Evolutionary conservation across 345 rosid genomes (phyloP).

Genomic region (Boechera divaricarpa): DNA sequence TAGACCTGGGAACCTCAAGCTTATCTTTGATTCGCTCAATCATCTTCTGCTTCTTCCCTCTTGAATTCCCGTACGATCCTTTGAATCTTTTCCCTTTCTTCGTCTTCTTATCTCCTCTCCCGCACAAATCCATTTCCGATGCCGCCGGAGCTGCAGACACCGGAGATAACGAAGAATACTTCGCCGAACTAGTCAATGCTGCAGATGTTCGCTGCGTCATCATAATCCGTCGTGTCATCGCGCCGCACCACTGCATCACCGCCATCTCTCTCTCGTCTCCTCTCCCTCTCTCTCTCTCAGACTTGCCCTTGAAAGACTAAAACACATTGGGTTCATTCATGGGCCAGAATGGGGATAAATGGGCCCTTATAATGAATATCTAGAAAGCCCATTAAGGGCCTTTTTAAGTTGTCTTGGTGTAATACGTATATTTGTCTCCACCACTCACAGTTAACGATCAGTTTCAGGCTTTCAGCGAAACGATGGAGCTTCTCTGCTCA

Average conservation of each 20-base stretch:
- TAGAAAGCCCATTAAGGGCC: not conserved
- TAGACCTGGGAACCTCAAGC: conserved; percentile 94
- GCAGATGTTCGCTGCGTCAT: conserved; percentile 46
- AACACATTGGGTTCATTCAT: not conserved
- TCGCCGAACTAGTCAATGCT: not conserved
- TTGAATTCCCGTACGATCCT: conserved; percentile 83
- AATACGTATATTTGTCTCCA: not conserved
- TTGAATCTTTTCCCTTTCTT: conserved; percentile 92
- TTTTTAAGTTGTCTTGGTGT: not conserved
- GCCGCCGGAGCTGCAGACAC: conserved; percentile 30
- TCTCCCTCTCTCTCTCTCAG: conserved; percentile 13
- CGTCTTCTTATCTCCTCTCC: conserved; percentile 92
- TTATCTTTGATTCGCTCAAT: conserved; percentile 86
- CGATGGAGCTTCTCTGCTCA: conserved; percentile 55
- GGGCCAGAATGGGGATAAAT: not conserved
- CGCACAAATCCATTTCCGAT: conserved; percentile 64
- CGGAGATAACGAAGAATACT: conserved; percentile 27
- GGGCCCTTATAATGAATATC: not conserved
- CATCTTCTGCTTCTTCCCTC: conserved; percentile 95
- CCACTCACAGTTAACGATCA: conserved; percentile 42
- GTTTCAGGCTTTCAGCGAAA: not conserved
- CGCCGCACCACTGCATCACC: conserved; percentile 70
- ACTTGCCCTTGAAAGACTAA: not conserved
- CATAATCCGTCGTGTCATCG: conserved; percentile 61
- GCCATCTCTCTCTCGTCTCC: conserved; percentile 46